These are phyloP conservation scores for Hortiboletus campestris DNA, from an alignment of 768 basidiomycete genomes.

Conservation along the genomic window DNA sequence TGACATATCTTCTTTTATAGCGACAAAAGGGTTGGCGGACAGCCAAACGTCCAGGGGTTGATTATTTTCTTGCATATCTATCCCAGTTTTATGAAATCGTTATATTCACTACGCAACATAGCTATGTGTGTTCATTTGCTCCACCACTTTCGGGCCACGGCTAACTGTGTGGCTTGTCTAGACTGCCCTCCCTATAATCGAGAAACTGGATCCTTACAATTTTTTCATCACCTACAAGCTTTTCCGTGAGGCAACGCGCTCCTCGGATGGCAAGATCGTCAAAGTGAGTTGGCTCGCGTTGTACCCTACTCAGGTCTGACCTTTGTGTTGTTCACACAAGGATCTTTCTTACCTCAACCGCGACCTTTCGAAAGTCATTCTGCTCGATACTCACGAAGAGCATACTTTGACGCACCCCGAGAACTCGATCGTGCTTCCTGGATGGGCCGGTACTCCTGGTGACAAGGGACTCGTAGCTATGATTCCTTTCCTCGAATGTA, in stretches of 20 bases:
- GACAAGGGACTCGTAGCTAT: conserved; percentile 81
- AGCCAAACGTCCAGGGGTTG: conserved; percentile 95
- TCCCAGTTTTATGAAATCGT: conserved; percentile 99
- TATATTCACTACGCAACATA: conserved; percentile 87
- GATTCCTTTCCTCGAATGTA: conserved; percentile 96
- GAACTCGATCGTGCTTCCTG: conserved; percentile 79
- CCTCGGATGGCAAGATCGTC: conserved; percentile 76
- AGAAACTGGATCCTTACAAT: conserved; percentile 92
- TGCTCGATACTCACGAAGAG: conserved; percentile 82
- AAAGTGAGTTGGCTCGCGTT: conserved; percentile 51
- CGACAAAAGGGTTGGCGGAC: conserved; percentile 95
- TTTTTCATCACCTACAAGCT: conserved; percentile 87
- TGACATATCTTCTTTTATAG: conserved; percentile 38
- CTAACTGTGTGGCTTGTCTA: conserved; percentile 30
- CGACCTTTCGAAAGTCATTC: conserved; percentile 84
- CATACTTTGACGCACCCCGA: conserved; percentile 81
- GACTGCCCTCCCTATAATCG: conserved; percentile 86
- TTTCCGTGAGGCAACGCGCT: conserved; percentile 90
- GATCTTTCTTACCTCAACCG: conserved; percentile 95
- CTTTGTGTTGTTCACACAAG: conserved; percentile 32
- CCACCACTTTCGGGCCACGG: background rate
- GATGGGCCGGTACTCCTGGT: conserved; percentile 81
- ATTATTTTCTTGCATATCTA: conserved; percentile 97
- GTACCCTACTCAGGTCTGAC: background rate
- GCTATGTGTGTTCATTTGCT: conserved; percentile 62